These are phyloP conservation scores for Colletotrichum cuscutae DNA, from an alignment of 2,329 filamentous ascomycete genomes.

Conservation along the genomic window DNA sequence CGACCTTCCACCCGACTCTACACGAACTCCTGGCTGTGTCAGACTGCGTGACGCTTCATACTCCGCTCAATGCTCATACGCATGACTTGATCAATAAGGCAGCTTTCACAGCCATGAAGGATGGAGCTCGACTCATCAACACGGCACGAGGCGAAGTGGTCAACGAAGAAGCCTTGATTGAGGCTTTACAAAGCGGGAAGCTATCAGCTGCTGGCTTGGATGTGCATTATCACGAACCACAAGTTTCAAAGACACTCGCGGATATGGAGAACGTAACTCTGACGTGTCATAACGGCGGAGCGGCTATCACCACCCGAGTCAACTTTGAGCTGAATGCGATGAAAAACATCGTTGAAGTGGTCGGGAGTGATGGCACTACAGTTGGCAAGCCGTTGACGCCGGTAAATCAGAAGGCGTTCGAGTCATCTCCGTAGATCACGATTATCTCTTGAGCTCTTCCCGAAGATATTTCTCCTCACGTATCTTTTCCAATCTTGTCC, in stretches of 20 bases:
- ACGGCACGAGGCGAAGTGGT: constrained; percentile 63
- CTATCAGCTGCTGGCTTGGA: constrained; percentile 61
- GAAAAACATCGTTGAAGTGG: constrained; percentile 46
- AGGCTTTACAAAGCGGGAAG: constrained; percentile 56
- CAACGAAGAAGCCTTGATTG: constrained; percentile 60
- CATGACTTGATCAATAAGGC: constrained; percentile 41
- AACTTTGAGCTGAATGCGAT: constrained; percentile 52
- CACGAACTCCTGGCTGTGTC: constrained; percentile 41
- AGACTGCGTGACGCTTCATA: constrained; percentile 48
- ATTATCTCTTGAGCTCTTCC: background rate
- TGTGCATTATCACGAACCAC: constrained; percentile 64
- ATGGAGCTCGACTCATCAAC: constrained; percentile 60
- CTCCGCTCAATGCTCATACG: constrained; percentile 42
- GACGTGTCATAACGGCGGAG: constrained; percentile 50
- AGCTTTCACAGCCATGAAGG: constrained; percentile 57
- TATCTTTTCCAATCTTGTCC: background rate
- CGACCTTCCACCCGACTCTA: constrained; percentile 43
- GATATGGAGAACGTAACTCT: constrained; percentile 52
- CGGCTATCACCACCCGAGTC: constrained; percentile 49
- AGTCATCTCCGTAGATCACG: background rate
- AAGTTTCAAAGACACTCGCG: constrained; percentile 51
- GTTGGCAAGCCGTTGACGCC: constrained; percentile 36
- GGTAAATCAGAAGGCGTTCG: constrained; percentile 27
- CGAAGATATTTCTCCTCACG: background rate
- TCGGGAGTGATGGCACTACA: constrained; percentile 37